A percentile compares a stretch with the other conserved stretches of the same genome.
These are phyloP conservation scores for Priceomyces castillae DNA, from an alignment of 805 yeast genomes.

Conservation along the genomic window DNA sequence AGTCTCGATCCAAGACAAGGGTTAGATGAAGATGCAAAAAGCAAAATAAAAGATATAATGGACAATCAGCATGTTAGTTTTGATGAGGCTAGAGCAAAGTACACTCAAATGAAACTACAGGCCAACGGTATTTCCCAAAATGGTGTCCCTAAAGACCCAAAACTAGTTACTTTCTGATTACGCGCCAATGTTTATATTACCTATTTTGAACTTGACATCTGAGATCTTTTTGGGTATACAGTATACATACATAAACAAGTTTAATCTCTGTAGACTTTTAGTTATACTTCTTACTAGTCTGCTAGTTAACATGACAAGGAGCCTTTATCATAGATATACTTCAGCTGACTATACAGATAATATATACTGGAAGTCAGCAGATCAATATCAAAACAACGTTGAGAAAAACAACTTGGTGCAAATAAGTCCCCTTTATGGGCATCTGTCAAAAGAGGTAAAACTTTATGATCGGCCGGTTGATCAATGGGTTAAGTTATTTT, in stretches of 20 bases:
- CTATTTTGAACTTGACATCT: conserved; percentile 4
- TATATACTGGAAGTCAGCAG: not conserved
- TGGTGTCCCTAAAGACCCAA: conserved; percentile 69
- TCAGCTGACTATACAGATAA: conserved; percentile 16
- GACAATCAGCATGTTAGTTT: conserved; percentile 46
- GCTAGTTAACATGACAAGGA: conserved; percentile 19
- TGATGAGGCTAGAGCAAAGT: conserved; percentile 66
- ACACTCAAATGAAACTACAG: conserved; percentile 44
- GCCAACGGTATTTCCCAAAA: conserved; percentile 57
- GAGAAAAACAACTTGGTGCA: not conserved
- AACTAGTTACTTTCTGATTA: conserved; percentile 47
- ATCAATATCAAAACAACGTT: not conserved
- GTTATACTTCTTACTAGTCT: not conserved
- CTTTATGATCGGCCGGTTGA: conserved; percentile 8
- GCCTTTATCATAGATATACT: conserved; percentile 38
- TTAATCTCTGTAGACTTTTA: not conserved
- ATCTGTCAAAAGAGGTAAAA: not conserved
- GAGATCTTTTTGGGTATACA: not conserved
- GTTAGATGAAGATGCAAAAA: conserved; percentile 53
- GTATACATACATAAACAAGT: conserved; percentile 3
- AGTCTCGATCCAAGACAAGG: conserved; percentile 61
- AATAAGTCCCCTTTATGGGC: conserved; percentile 4
- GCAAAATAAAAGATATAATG: conserved; percentile 55
- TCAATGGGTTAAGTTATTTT: conserved; percentile 41
- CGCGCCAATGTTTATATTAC: conserved; percentile 6